Percentiles rank a stretch among this genome's conserved stretches.
Conservation (phyloP, 441 rosid genomes). For the Hura crepitans region DNA sequence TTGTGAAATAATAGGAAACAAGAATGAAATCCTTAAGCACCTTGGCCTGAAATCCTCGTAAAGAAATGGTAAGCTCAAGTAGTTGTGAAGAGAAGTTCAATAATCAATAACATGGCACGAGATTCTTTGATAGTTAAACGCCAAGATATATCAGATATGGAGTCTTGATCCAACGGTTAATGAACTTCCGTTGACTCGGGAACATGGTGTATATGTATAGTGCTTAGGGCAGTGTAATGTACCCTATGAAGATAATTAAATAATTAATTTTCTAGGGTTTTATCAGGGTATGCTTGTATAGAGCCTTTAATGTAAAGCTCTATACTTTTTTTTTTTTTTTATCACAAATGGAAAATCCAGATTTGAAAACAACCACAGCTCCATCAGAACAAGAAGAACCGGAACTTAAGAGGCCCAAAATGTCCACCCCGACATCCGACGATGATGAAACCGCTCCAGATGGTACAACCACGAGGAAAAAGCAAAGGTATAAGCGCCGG, state of each 20-base stretch:
- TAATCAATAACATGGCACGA: background rate
- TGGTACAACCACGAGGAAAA: slow-evolving; percentile 27
- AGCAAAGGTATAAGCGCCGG: slow-evolving; percentile 65
- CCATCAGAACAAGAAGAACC: slow-evolving; percentile 48
- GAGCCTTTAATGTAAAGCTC: slow-evolving; percentile 12
- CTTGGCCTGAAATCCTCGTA: too few relatives aligned
- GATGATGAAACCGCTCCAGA: slow-evolving; percentile 35
- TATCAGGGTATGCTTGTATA: background rate
- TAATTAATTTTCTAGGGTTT: slow-evolving; percentile 12
- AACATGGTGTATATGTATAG: background rate
- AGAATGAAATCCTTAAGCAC: too few relatives aligned
- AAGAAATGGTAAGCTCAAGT: too few relatives aligned
- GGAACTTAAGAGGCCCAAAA: slow-evolving; percentile 52
- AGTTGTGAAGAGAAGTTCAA: background rate
- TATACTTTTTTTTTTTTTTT: background rate
- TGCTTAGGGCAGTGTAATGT: background rate
- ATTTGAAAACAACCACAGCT: slow-evolving; percentile 21
- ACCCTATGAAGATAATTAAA: background rate
- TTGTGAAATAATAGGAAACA: too few relatives aligned
- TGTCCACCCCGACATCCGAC: slow-evolving; percentile 45
- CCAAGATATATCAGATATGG: background rate
- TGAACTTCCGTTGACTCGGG: background rate
- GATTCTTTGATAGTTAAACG: background rate
- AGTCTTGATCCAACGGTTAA: background rate
- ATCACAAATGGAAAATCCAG: slow-evolving; percentile 34